phyloP scores from a whole-genome alignment of 2,329 filamentous ascomycete species.

The Clonostachys rhizophaga region DNA sequence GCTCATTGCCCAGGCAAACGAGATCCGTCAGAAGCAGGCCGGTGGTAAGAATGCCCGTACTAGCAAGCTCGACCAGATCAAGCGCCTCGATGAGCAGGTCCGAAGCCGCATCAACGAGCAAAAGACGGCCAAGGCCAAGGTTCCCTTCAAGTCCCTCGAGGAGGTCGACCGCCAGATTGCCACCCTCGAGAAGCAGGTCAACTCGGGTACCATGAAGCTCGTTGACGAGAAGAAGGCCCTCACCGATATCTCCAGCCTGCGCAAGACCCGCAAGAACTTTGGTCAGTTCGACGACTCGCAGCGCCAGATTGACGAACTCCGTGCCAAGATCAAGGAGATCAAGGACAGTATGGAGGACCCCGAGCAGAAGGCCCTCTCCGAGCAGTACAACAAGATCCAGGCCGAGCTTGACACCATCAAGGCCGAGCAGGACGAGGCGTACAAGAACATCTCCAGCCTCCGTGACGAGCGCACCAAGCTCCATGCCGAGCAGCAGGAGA shows the following conservation, averaged over 20 bases:
- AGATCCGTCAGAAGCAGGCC: slow-evolving; percentile 83
- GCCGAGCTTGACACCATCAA: slow-evolving; percentile 87
- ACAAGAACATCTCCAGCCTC: slow-evolving; percentile 80
- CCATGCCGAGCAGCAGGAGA: slow-evolving; percentile 81
- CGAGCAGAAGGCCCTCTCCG: slow-evolving; percentile 81
- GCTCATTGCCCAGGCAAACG: slow-evolving; percentile 74
- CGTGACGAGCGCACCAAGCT: slow-evolving; percentile 83
- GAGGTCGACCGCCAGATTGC: slow-evolving; percentile 84
- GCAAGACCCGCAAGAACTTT: slow-evolving; percentile 90
- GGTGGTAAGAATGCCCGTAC: slow-evolving; percentile 79
- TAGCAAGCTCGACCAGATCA: slow-evolving; percentile 82
- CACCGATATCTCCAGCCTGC: slow-evolving; percentile 73
- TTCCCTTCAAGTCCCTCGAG: slow-evolving; percentile 81
- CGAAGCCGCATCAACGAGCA: slow-evolving; percentile 82
- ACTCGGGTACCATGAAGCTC: slow-evolving; percentile 86
- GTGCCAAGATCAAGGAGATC: slow-evolving; percentile 81
- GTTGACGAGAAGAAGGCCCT: slow-evolving; percentile 97
- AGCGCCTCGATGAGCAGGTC: slow-evolving; percentile 83
- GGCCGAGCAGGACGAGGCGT: slow-evolving; percentile 84
- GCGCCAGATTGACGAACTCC: slow-evolving; percentile 84
- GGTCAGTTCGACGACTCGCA: slow-evolving; percentile 77
- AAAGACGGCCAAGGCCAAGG: slow-evolving; percentile 76
- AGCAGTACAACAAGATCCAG: slow-evolving; percentile 81
- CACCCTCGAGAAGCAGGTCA: slow-evolving; percentile 77
- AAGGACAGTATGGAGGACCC: slow-evolving; percentile 89